These are phyloP conservation scores for Populus euphratica DNA, from an alignment of 345 rosid species.

Conservation along the genomic window DNA sequence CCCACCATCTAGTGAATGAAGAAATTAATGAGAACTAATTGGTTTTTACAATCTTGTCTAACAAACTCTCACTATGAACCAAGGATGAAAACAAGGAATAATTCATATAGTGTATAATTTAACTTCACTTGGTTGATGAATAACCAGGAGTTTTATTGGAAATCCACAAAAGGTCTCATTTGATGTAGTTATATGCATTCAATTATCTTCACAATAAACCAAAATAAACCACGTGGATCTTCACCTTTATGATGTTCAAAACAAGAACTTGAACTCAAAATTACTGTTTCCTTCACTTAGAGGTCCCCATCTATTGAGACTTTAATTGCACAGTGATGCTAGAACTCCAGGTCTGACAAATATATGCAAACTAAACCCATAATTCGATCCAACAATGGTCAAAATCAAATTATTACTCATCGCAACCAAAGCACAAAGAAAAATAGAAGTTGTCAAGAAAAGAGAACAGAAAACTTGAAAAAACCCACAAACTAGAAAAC, in stretches of 20 bases:
- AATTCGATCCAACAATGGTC: neutral
- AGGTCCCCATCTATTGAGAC: neutral
- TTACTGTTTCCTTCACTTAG: neutral
- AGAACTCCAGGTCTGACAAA: neutral
- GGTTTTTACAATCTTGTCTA: neutral
- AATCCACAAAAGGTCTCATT: neutral
- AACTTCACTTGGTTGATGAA: neutral
- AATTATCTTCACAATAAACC: neutral
- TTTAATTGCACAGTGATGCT: neutral
- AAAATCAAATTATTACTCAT: neutral
- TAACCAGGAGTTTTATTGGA: neutral
- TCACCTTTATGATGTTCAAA: neutral
- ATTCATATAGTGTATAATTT: neutral
- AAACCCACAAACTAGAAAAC: neutral
- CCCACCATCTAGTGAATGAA: neutral
- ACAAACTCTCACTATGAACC: neutral
- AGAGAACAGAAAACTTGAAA: neutral
- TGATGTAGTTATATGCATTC: neutral
- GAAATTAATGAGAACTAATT: neutral
- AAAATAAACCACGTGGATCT: neutral
- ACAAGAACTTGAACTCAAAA: neutral
- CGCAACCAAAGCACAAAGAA: neutral
- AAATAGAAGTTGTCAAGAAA: neutral
- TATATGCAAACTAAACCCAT: neutral
- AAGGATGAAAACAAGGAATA: neutral